Percentiles rank a stretch among this genome's conserved stretches.
Conservation (phyloP, 129 eudicot genomes). For the Lactuca saligna region DNA sequence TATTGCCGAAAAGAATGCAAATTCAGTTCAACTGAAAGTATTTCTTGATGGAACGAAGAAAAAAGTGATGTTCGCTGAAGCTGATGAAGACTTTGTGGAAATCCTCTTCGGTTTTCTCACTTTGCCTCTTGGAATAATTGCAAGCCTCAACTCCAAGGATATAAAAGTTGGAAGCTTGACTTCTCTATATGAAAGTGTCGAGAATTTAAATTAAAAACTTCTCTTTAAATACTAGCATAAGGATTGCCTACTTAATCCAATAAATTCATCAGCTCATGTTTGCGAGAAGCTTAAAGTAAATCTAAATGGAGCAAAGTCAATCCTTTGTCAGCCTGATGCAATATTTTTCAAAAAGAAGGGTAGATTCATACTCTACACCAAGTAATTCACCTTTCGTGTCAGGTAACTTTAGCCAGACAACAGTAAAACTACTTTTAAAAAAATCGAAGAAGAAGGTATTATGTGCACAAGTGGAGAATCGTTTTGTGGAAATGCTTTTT, state of each 20-base stretch:
- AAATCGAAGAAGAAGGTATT: conserved; percentile 41
- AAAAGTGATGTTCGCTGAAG: conserved; percentile 32
- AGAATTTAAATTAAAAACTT: conserved; percentile 4
- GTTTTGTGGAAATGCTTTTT: conserved; percentile 49
- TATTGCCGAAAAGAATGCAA: not conserved
- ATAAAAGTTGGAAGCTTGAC: conserved; percentile 24
- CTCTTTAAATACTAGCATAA: not conserved
- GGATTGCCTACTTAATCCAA: conserved; percentile 8
- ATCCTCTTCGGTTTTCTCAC: conserved; percentile 34
- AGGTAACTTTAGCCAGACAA: conserved; percentile 1
- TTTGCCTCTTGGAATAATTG: conserved; percentile 35
- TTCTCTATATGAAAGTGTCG: conserved; percentile 19
- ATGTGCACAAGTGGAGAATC: conserved; percentile 37
- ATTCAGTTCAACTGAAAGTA: conserved; percentile 5
- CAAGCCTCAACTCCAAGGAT: not conserved
- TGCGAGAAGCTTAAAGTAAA: conserved; percentile 26
- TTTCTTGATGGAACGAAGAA: conserved; percentile 20
- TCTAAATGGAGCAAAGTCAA: not conserved
- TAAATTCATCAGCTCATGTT: not conserved
- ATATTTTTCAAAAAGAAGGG: not conserved
- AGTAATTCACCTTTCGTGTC: not conserved
- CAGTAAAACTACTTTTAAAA: conserved; percentile 30
- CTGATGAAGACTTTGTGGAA: conserved; percentile 20
- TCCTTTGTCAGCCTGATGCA: not conserved
- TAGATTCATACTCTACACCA: not conserved